Evolutionary conservation across 768 basidiomycete genomes (phyloP), one percentile per base, ranked within the genome.

Genomic region (Tylopilus sp.): DNA sequence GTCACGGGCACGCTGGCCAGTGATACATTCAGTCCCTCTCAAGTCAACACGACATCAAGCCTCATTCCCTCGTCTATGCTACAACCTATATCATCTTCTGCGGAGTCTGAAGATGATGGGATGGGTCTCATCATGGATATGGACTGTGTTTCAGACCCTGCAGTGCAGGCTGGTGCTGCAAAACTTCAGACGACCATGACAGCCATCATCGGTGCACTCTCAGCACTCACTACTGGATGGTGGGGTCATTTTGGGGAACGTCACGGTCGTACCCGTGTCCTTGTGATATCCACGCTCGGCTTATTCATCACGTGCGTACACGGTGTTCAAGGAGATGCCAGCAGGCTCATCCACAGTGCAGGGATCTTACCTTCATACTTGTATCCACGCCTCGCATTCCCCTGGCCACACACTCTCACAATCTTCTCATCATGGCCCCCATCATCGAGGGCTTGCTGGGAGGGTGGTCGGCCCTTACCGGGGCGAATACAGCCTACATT

Each of bases 231-330:
- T 4, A 91, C 91, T 0, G 90, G 88, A 0, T 88, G 85, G 72
- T 97, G 93, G 93, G 89, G 89, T 46, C 79, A 82, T 44, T 79
- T 84, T 38, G 85, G 88, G 10, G 92, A 95, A 65, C 69, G 75
- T 9, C 71, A 83, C 56, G 93, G 93, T 10, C 78, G 93, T 31
- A 92, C 85, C 43, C 79, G 78, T 22, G 80, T 95, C 40, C 79
- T 95, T 50, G 79, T 80, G 2, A 66, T 82, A 15, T 79, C 85
- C 33, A 74, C 86, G 6, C 53, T 83, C 18, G 91, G 93, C 15
- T 75, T 92, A 2, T 74, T 91, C 48, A 68, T 81, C 57, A 88
- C 86, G 92, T 91, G 61, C 50, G 82, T 72, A 51, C 62, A 70
- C 48, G 71, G 74, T 68, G 23, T 42, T 30, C 49, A 38, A 35